Percentiles rank a stretch among this genome's conserved stretches.
Evolutionary conservation across 140 eudicot genomes (phyloP).

Genomic region (Senecio squalidus): DNA sequence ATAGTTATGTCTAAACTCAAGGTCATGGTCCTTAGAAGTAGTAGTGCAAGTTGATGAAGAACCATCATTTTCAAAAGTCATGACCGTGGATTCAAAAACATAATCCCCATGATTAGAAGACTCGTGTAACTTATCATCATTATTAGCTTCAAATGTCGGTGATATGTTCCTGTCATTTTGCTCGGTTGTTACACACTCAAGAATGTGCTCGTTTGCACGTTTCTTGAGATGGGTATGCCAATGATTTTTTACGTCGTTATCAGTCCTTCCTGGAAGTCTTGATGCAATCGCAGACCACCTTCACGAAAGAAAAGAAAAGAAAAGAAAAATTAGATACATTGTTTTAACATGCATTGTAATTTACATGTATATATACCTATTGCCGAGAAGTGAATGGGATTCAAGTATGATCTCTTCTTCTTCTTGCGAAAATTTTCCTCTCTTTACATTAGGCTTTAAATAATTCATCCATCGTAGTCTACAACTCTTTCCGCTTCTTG

Average conservation of each 20-base stretch:
- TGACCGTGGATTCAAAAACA: background rate
- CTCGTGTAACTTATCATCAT: background rate
- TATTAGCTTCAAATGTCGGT: background rate
- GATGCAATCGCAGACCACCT: conserved; percentile 91
- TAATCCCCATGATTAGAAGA: background rate
- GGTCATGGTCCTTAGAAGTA: background rate
- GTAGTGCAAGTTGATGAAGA: background rate
- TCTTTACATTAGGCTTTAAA: conserved; percentile 62
- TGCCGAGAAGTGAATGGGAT: conserved; percentile 23
- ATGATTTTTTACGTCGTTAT: conserved; percentile 71
- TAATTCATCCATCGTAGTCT: conserved; percentile 78
- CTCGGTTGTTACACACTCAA: background rate
- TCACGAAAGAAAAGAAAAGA: background rate
- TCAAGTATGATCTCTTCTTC: conserved; percentile 65
- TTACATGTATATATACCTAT: conserved; percentile 9
- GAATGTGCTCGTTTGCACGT: conserved; percentile 36
- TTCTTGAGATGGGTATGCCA: conserved; percentile 81
- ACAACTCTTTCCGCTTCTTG: conserved; percentile 78
- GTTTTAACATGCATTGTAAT: background rate
- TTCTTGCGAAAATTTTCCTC: conserved; percentile 63
- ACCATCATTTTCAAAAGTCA: background rate
- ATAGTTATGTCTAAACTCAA: background rate
- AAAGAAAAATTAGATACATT: background rate
- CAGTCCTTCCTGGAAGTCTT: conserved; percentile 75
- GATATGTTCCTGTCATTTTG: background rate